phyloP scores from a whole-genome alignment of 192 early-diverging fungal genomes.

The Entomortierella parvispora region DNA sequence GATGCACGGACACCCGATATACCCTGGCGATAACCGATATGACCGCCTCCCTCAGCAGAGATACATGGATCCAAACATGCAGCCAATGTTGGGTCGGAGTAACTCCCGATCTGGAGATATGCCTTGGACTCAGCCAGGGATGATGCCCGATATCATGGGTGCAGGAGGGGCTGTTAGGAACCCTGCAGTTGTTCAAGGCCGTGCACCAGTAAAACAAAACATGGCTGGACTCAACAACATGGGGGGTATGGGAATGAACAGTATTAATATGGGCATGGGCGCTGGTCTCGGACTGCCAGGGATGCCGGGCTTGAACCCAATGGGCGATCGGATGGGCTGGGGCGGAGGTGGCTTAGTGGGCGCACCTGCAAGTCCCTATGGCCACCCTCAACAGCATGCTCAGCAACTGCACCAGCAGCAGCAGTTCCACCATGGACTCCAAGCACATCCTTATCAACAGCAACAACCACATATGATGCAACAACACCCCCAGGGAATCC shows the following conservation, averaged over 20 bases:
- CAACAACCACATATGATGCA: constrained; percentile 38
- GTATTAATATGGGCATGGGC: constrained; percentile 32
- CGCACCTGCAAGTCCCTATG: constrained; percentile 20
- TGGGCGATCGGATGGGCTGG: constrained; percentile 22
- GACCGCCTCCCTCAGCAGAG: constrained; percentile 23
- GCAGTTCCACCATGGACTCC: constrained; percentile 19
- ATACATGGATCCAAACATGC: constrained; percentile 45
- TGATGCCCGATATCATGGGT: constrained; percentile 34
- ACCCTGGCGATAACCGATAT: constrained; percentile 36
- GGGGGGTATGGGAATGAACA: constrained; percentile 24
- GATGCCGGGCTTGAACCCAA: constrained; percentile 14
- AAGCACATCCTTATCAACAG: constrained; percentile 30
- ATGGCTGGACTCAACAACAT: constrained; percentile 27
- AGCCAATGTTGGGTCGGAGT: constrained; percentile 29
- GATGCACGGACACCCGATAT: constrained; percentile 40
- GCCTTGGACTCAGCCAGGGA: constrained; percentile 31
- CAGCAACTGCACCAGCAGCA: constrained; percentile 30
- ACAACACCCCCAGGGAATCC: neutral
- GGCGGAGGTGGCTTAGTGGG: constrained; percentile 22
- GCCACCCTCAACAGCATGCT: constrained; percentile 13
- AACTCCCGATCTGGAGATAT: constrained; percentile 27
- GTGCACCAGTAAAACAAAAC: constrained; percentile 25
- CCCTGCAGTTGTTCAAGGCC: constrained; percentile 13
- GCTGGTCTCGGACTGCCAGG: constrained; percentile 18
- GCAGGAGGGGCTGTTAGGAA: constrained; percentile 26